Base-by-base conservation (phyloP, 2,329 filamentous ascomycete species). In the Bipolaris sorokiniana region DNA sequence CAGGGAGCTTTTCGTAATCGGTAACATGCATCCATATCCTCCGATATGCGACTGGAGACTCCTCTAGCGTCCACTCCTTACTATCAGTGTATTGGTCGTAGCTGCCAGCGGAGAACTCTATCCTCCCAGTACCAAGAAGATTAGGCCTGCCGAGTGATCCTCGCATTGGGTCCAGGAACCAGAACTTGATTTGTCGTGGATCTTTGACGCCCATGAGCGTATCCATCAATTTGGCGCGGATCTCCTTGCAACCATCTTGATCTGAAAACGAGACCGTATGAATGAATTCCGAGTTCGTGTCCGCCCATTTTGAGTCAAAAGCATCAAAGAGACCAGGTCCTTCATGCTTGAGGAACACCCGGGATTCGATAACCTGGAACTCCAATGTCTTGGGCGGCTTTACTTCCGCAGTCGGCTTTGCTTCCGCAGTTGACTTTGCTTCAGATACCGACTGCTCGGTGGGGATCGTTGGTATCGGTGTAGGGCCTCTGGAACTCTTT, bases 101-200 rank as follows among this genome's bases (percentile, higher is more conserved):
- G 46, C 57, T 66, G 6, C 70, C 72, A 45, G 71, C 69, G 4
- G 70, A 74, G 38, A 65, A 75, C 38, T 74, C 70, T 11, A 75
- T 68, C 40, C 70, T 69, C 3, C 71, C 71, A 13, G 72, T 72
- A 20, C 67, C 62, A 6, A 70, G 58, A 31, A 77, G 55, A 22
- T 66, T 63, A 7, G 75, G 75, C 13, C 72, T 65, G 11, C 61
- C 65, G 2, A 63, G 62, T 1, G 69, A 69, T 20, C 75, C 75
- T 44, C 66, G 56, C 18, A 63, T 54, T 5, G 73, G 57, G 42
- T 76, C 71, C 22, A 78, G 20, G 44, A 77, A 73, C 77, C 77
- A 79, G 40, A 78, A 76, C 37, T 74, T 76, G 49, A 77, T 65
- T 51, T 78, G 77, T 23, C 76, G 71, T 16, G 69, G 65, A 47